Evolutionary conservation across 331 rosid species (phyloP), one percentile per base, ranked within the genome.

Genomic region (Malus hybrid): DNA sequence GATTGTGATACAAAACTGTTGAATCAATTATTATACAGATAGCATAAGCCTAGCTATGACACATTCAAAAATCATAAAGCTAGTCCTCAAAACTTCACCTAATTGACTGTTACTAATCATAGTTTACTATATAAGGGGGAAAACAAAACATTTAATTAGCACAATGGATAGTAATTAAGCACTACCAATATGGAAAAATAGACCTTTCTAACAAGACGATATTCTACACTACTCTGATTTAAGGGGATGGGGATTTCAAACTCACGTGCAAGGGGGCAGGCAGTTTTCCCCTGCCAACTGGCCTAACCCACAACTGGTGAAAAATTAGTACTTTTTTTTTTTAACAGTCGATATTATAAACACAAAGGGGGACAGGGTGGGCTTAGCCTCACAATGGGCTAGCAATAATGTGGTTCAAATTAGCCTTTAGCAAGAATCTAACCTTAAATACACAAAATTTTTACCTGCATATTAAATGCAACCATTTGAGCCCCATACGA

Each of bases 401-500:
- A 34, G 39, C 9, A 34, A 34, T 7, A 34, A 34, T 34, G 10
- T 34, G 39, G 10, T 34, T 34, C 39, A 6, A 34, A 34, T 34
- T 34, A 0, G 39, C 39, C 2, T 34, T 34, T 0, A 0, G 39
- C 10, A 0, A 34, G 10, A 34, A 34, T 6, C 10, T 2, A 34
- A 34, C 39, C 39, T 7, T 5, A 46, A 3, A 27, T 50, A 22
- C 6, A 34, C 44, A 64, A 27, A 39, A 28, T 22, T 50, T 10
- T 27, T 71, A 93, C 99, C 99, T 95, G 99, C 99, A 95, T 95
- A 84, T 95, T 95, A 76, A 95, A 93, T 57, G 99, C 99, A 82
- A 95, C 99, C 99, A 95, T 92, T 81, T 95, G 99, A 75, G 99
- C 99, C 72, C 99, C 99, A 82, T 95, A 93, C 79, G 83, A 86